Base-by-base conservation (phyloP, 129 eudicot genomes). In the Ambrosia trifida region DNA sequence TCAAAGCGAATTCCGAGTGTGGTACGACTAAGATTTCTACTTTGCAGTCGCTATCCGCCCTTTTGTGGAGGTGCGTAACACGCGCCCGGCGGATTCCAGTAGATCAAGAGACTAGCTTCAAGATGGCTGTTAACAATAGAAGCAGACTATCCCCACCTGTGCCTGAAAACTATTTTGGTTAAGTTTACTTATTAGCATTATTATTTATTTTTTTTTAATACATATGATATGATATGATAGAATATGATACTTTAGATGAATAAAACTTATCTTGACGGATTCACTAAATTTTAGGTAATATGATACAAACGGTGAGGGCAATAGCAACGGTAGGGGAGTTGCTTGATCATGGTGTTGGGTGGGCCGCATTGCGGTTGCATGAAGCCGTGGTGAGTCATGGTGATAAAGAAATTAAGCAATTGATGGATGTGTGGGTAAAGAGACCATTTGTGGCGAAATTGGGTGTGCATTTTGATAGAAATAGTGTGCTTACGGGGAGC, bases 61-160 rank as follows among this genome's bases (percentile, higher is more conserved):
- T 77, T 1, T 31, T 80, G 11, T 86, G 91, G 88, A 75, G 83
- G 59, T 70, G 82, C 72, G 36, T 86, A 6, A 81, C 79, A 0
- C 80, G 83, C 19, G 78, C 61, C 3, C 81, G 79, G 18, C 31
- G 52, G 7, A 45, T 71, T 17, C 68, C 77, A 3, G 51, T 30
- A 6, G 81, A 79, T 66, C 69, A 72, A 45, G 52, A 65, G 8
- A 76, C 81, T 57, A 12, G 54, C 47, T 80, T 81, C 31, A 58
- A 31, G 10, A 13, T 84, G 63, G 51, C 80, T 0, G 32, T 44
- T 3, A 73, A 78, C 61, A 73, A 63, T 52, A 71, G 96, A 62
- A 5, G 67, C 11, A 81, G 87, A 31, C 44, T 89, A 10, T 58
- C 64, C 19, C 88, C 92, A 19, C 87, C 84, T 7, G 11, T 89